phyloP scores from a whole-genome alignment of 2,329 filamentous ascomycete genomes.

The Septoria linicola region DNA sequence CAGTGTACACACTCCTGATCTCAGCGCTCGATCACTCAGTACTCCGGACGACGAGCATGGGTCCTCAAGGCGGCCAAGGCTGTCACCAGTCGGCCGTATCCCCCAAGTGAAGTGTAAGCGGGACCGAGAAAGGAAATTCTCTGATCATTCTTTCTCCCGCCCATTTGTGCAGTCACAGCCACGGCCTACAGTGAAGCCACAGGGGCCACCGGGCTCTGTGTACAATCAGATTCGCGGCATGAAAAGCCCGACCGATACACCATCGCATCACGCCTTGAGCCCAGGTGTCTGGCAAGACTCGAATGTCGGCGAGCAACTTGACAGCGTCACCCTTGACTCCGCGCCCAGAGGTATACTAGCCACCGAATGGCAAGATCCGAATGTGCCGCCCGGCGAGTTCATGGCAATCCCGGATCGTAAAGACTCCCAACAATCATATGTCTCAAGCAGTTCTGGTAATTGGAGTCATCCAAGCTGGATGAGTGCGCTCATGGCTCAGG shows the following conservation, averaged over 20 bases:
- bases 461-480: slow-evolving; percentile 46
- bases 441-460: slow-evolving; percentile 63
- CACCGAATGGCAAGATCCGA: neutral
- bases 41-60: slow-evolving; percentile 40
- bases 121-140: slow-evolving; percentile 62
- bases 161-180: slow-evolving; percentile 63
- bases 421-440: slow-evolving; percentile 63
- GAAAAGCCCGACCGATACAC: slow-evolving; percentile 33
- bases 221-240: slow-evolving; percentile 38
- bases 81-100: slow-evolving; percentile 81
- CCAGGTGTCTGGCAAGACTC: slow-evolving; percentile 22
- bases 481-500: slow-evolving; percentile 20
- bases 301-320: neutral
- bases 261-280: slow-evolving; percentile 33
- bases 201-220: slow-evolving; percentile 31
- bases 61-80: slow-evolving; percentile 42
- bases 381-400: slow-evolving; percentile 56
- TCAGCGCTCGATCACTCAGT: slow-evolving; percentile 25
- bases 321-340: neutral
- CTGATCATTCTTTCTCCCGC: slow-evolving; percentile 79
- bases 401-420: slow-evolving; percentile 72
- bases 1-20: slow-evolving; percentile 16
- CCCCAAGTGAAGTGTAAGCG: slow-evolving; percentile 72
- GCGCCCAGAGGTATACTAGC: neutral
- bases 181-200: slow-evolving; percentile 31